phyloP scores from a whole-genome alignment of 2,329 filamentous ascomycete genomes.

The Sporothrix brunneoviolacea region DNA sequence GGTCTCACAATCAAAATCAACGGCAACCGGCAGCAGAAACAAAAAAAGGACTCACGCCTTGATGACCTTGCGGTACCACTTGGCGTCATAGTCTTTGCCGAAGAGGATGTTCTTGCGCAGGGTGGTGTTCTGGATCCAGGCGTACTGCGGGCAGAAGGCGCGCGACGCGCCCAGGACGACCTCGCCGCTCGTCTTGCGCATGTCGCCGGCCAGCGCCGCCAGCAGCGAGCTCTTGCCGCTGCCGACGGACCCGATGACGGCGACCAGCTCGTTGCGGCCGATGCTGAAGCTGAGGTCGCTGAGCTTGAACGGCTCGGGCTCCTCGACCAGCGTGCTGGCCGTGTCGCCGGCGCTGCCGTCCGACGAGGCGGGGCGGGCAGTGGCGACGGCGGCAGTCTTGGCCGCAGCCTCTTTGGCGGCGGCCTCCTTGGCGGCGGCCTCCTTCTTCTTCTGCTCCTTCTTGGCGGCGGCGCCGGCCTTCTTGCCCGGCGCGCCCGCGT shows the following conservation, averaged over 20 bases:
- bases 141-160: slow-evolving; percentile 92
- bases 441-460: slow-evolving; percentile 28
- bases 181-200: slow-evolving; percentile 73
- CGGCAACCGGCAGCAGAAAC: background rate
- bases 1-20: background rate
- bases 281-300: slow-evolving; percentile 61
- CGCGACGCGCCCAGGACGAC: slow-evolving; percentile 70
- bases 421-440: background rate
- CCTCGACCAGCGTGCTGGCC: slow-evolving; percentile 50
- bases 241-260: slow-evolving; percentile 82
- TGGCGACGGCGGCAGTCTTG: background rate
- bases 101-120: slow-evolving; percentile 88
- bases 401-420: background rate
- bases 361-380: background rate
- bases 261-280: slow-evolving; percentile 69
- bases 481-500: slow-evolving; percentile 38
- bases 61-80: slow-evolving; percentile 81
- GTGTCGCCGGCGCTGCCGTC: slow-evolving; percentile 43
- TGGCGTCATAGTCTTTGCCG: slow-evolving; percentile 66
- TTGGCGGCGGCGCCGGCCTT: slow-evolving; percentile 19
- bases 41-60: slow-evolving; percentile 51
- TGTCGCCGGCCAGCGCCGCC: slow-evolving; percentile 84
- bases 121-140: slow-evolving; percentile 93
- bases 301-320: slow-evolving; percentile 64
- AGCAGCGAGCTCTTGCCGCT: slow-evolving; percentile 87